Base-by-base conservation (phyloP, 495 filamentous ascomycete species). In the Haplographium delicatum region DNA sequence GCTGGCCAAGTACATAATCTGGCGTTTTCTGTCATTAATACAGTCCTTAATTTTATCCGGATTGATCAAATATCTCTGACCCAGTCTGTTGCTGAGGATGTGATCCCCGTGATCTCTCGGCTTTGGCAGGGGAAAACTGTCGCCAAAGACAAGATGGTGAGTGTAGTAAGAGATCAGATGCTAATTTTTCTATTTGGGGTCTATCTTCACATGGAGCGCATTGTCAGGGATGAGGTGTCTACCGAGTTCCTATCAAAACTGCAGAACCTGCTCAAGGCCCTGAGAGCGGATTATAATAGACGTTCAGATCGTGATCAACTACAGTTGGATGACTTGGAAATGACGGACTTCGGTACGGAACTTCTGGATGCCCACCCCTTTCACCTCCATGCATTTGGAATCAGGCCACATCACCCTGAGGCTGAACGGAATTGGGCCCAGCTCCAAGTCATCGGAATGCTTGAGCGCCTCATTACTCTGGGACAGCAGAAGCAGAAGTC, bases 21-120 rank as follows among this genome's bases (percentile, higher is more conserved):
- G 43, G 85, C 83, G 16, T 86, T 96, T 56, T 82, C 80, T 33
- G 72, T 80, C 44, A 75, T 97, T 55, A 94, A 93, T 69, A 68
- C 71, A 54, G 67, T 96, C 27, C 63, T 93, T 34, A 68, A 68
- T 25, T 78, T 70, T 55, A 78, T 81, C 2, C 69, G 87, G 31
- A 79, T 81, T 27, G 85, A 94, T 59, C 75, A 86, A 48, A 72
- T 81, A 15, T 62, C 74, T 11, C 68, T 94, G 22, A 76, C 80
- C 10, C 73, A 75, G 51, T 71, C 67, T 28, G 66, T 81, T 22
- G 65, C 84, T 38, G 62, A 72, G 28, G 72, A 79, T 15, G 57
- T 91, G 39, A 60, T 95, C 18, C 88, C 88, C 3, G 62, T 89
- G 27, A 78, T 96, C 38, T 79, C 74, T 23, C 71, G 78, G 16